Conservation (phyloP, 768 basidiomycete species). For the Amanita fuliginea region DNA sequence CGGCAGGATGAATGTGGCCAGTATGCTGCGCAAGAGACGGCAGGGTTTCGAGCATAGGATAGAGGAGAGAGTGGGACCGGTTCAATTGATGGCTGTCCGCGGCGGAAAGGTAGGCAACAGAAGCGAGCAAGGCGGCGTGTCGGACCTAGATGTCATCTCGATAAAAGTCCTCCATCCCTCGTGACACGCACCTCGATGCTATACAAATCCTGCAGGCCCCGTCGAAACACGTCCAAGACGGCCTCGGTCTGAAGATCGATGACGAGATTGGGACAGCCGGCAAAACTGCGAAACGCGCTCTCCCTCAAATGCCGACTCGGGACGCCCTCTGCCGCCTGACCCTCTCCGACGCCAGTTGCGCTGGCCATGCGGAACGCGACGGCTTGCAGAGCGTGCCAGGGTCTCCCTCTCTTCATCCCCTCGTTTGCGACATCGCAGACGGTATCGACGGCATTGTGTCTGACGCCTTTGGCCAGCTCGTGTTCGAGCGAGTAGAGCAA, state of each 20-base stretch:
- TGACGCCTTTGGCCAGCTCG: slow-evolving; percentile 46
- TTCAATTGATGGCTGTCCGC: slow-evolving; percentile 51
- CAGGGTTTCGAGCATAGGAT: slow-evolving; percentile 67
- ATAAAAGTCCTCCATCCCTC: neutral
- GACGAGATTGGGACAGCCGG: slow-evolving; percentile 64
- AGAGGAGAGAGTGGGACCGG: slow-evolving; percentile 35
- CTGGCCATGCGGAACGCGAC: slow-evolving; percentile 61
- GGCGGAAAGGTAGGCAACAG: slow-evolving; percentile 56
- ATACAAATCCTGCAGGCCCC: slow-evolving; percentile 55
- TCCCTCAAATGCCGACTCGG: slow-evolving; percentile 30
- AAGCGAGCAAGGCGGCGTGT: slow-evolving; percentile 59
- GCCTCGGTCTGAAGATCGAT: slow-evolving; percentile 67
- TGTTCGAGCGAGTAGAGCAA: slow-evolving; percentile 59
- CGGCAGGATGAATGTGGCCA: neutral
- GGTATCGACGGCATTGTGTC: slow-evolving; percentile 65
- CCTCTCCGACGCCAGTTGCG: slow-evolving; percentile 10
- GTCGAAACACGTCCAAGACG: slow-evolving; percentile 54
- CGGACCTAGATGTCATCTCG: slow-evolving; percentile 40
- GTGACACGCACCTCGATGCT: slow-evolving; percentile 40
- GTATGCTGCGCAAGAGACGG: slow-evolving; percentile 34
- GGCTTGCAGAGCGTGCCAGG: slow-evolving; percentile 74
- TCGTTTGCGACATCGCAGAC: slow-evolving; percentile 68
- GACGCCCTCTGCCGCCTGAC: slow-evolving; percentile 8
- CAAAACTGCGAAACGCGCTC: slow-evolving; percentile 61
- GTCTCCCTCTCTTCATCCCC: slow-evolving; percentile 62